These are phyloP conservation scores for Setaria italica DNA, from an alignment of 202 grass and related monocot species.

Conservation along the genomic window DNA sequence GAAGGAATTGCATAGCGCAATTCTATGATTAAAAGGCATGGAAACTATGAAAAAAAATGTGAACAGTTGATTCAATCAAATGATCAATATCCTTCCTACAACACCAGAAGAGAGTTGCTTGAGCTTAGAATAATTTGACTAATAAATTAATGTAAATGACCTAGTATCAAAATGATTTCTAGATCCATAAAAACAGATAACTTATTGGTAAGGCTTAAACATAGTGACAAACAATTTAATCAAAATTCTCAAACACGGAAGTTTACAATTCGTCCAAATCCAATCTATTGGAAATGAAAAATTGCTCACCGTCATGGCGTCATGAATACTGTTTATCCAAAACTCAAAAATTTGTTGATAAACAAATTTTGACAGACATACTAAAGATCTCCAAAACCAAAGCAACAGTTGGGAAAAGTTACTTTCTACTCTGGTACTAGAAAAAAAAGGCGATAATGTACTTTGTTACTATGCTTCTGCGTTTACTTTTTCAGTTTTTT, in stretches of 20 bases:
- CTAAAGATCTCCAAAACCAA: conserved; percentile 12
- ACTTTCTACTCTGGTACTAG: background rate
- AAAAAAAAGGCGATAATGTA: conserved; percentile 11
- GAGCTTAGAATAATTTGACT: background rate
- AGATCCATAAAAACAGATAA: conserved; percentile 22
- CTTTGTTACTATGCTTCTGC: background rate
- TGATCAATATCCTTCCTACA: conserved; percentile 21
- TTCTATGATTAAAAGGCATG: background rate
- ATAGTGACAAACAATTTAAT: too few relatives aligned
- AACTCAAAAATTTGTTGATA: background rate
- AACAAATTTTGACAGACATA: background rate
- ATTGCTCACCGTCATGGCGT: background rate
- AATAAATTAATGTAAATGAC: conserved; percentile 4
- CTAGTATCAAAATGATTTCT: conserved; percentile 11
- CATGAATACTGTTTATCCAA: background rate
- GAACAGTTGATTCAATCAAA: conserved; percentile 8
- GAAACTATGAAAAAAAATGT: background rate
- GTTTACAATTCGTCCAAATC: background rate
- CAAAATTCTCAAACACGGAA: too few relatives aligned
- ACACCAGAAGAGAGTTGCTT: background rate
- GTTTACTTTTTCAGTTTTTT: background rate
- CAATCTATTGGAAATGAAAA: background rate
- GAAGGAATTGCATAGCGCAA: too few relatives aligned
- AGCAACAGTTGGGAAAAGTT: background rate
- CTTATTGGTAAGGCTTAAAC: background rate